Evolutionary conservation across 331 rosid genomes (phyloP), one percentile per base, ranked within the genome.

Genomic region (Spiraea crenata): DNA sequence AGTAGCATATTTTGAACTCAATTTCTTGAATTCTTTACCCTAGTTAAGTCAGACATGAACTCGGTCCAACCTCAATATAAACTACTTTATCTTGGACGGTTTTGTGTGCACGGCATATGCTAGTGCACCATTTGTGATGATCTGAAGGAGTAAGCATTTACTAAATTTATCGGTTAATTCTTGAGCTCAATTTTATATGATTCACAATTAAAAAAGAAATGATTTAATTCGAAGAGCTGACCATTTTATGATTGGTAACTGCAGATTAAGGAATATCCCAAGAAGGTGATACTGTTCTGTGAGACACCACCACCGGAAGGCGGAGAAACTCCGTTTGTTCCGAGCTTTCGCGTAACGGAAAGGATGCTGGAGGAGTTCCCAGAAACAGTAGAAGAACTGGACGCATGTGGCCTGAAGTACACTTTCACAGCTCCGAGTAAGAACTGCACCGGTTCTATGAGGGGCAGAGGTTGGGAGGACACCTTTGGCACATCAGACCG

Each of bases 241-340:
- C 65, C 50, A 25, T 25, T 25, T 25, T 1, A 1, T 39, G 39
- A 39, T 39, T 9, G 34, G 66, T 55, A 77, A 11, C 81, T 56
- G 61, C 61, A 87, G 96, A 76, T 92, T 4, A 87, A 85, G 81
- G 96, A 89, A 64, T 78, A 7, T 72, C 96, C 96, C 0, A 77
- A 85, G 72, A 80, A 75, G 70, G 78, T 92, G 17, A 75, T 84
- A 51, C 78, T 89, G 31, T 92, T 79, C 71, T 89, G 96, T 64
- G 98, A 92, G 84, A 82, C 82, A 71, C 93, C 96, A 6, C 93
- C 96, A 5, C 93, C 95, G 1, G 89, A 89, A 79, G 98, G 98
- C n/a, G 96, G 98, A 75, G 73, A 89, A 65, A 92, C 98, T 4
- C 96, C 96, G 0, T 72, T 92, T 65, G 96, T 92, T 73, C 96